Evolutionary conservation across 805 yeast species (phyloP).

Genomic region (Metschnikowia cubensis): DNA sequence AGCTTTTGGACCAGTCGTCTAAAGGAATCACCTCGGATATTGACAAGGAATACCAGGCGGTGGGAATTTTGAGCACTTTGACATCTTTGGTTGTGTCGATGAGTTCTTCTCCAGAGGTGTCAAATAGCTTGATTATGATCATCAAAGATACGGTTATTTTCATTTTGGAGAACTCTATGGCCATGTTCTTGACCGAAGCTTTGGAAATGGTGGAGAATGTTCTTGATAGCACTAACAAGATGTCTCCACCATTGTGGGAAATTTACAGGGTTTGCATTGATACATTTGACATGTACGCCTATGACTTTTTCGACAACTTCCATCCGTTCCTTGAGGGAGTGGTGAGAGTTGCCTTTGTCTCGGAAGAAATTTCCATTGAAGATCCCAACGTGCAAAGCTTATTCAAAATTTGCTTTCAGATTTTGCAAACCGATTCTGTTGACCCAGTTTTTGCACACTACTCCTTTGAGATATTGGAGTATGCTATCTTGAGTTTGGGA

Average conservation of each 20-base stretch:
- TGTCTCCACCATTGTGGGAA: slow-evolving; percentile 53
- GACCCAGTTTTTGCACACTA: slow-evolving; percentile 40
- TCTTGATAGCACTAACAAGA: slow-evolving; percentile 49
- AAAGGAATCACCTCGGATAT: slow-evolving; percentile 13
- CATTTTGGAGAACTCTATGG: slow-evolving; percentile 38
- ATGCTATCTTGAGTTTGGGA: slow-evolving; percentile 30
- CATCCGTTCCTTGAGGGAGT: slow-evolving; percentile 55
- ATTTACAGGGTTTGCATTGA: slow-evolving; percentile 46
- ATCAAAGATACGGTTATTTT: slow-evolving; percentile 31
- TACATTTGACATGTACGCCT: slow-evolving; percentile 56
- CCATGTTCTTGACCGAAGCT: slow-evolving; percentile 34
- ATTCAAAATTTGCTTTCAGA: slow-evolving; percentile 33
- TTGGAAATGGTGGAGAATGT: slow-evolving; percentile 50
- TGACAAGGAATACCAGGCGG: slow-evolving; percentile 43
- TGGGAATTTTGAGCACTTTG: slow-evolving; percentile 40
- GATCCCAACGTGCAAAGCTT: slow-evolving; percentile 37
- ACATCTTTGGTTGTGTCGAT: slow-evolving; percentile 42
- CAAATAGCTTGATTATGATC: slow-evolving; percentile 30
- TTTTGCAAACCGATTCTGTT: slow-evolving; percentile 29
- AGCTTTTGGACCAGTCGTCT: slow-evolving; percentile 35
- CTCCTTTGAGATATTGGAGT: slow-evolving; percentile 38
- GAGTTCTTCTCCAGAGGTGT: slow-evolving; percentile 38
- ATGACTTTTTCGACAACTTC: slow-evolving; percentile 54
- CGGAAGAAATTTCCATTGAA: slow-evolving; percentile 31
- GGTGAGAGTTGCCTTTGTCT: slow-evolving; percentile 47